Base-by-base conservation (phyloP, 2,329 filamentous ascomycete species). In the Fusarium pininemorale region DNA sequence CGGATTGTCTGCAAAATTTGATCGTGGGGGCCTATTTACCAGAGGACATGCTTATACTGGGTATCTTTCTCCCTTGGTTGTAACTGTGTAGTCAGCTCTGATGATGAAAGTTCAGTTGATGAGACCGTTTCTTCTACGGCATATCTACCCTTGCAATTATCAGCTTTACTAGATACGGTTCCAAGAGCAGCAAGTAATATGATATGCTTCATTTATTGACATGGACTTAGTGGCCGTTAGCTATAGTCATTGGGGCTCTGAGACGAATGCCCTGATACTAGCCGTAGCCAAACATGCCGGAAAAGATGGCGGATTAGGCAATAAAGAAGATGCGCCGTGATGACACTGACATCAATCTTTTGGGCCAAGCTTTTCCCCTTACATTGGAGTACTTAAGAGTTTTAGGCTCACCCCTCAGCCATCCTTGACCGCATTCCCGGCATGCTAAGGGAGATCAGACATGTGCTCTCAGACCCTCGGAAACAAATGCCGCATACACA, bases 151-250 rank as follows among this genome's bases (percentile, higher is more conserved):
- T 18, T 32, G 15, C 11, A 7, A n/a, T 2, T 13, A 18, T n/a
- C 1, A 30, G 9, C 26, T 20, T 14, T 0, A 0, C 4, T 48
- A 4, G 4, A 48, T 16, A 28, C 13, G 22, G 6, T 28, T 1
- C 9, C 45, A 48, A 48, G 45, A 48, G 20, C 5, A 47, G 4
- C 18, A 28, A 15, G 20, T 15, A 15, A 47, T 7, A 15, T 28
- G 45, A 28, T 4, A 47, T 7, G 18, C 8, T 28, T 6, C 1
- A 22, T 5, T 12, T 28, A 24, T 14, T 20, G 3, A 20, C 2
- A 4, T 10, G 4, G 22, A 3, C 48, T 20, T 24, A 32, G 22
- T n/a, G 12, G 48, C 48, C 8, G 3, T 32, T 51, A 20, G 22
- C 8, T 20, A 0, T 11, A 14, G 3, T 6, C 16, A 6, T 26